Evolutionary conservation across 805 yeast species (phyloP).

Genomic region (Groenewaldozyma salmanticensis): DNA sequence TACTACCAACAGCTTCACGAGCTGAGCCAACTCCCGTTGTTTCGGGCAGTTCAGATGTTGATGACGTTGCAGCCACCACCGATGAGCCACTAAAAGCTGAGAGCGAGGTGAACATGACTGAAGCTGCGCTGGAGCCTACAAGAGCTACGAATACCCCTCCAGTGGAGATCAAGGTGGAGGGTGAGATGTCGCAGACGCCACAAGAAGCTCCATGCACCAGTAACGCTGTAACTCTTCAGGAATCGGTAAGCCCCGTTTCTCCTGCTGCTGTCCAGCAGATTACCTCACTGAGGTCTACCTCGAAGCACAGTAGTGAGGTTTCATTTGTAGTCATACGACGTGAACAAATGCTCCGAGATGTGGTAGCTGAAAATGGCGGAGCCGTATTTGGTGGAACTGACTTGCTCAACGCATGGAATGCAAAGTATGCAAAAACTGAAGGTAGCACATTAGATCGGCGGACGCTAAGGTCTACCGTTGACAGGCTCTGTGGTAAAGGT

Average conservation of each 20-base stretch:
- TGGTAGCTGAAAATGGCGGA: conserved; percentile 38
- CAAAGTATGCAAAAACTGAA: conserved; percentile 19
- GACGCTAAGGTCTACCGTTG: conserved; percentile 41
- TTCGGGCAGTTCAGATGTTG: too few species aligned
- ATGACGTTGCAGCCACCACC: too few species aligned
- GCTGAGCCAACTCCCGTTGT: too few species aligned
- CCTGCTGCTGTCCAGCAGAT: too few species aligned
- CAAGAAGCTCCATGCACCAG: neutral
- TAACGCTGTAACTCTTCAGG: neutral
- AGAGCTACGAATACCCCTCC: too few species aligned
- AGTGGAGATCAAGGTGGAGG: too few species aligned
- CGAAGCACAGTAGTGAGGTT: conserved; percentile 13
- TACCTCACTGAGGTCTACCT: too few species aligned
- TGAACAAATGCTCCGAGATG: conserved; percentile 33
- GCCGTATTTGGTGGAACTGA: conserved; percentile 35
- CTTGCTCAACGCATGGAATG: conserved; percentile 35
- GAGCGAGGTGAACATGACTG: too few species aligned
- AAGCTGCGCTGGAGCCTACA: too few species aligned
- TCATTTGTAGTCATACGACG: conserved; percentile 39
- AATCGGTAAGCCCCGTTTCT: too few species aligned
- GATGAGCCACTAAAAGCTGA: too few species aligned
- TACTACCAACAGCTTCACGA: too few species aligned
- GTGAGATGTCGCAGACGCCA: neutral
- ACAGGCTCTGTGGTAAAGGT: conserved; percentile 27
- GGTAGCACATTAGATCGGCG: conserved; percentile 43